Conservation (phyloP, 164 flowering plant species). For the Litsea cubeba region DNA sequence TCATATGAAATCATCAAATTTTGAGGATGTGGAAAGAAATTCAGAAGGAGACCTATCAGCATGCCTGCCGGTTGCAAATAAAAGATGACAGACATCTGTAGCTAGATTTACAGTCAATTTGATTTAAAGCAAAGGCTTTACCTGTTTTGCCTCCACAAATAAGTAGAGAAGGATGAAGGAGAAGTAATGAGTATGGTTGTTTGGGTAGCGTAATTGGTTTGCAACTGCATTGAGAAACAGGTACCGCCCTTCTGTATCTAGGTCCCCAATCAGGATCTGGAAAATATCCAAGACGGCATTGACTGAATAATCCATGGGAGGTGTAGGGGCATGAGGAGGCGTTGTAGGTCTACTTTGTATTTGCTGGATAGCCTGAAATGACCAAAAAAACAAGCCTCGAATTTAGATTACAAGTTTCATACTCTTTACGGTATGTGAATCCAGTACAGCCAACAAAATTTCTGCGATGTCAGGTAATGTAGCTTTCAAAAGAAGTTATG, state of each 20-base stretch:
- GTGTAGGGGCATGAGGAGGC: constrained; percentile 33
- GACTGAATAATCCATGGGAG: constrained; percentile 53
- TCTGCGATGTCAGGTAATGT: no score
- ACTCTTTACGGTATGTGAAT: not conserved
- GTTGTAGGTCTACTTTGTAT: constrained; percentile 52
- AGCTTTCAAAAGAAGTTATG: no score
- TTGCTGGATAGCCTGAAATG: constrained; percentile 80
- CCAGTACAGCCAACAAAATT: not conserved
- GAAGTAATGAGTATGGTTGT: constrained; percentile 93
- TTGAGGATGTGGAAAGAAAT: no score
- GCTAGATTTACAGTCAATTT: no score
- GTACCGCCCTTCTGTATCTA: constrained; percentile 96
- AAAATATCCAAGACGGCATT: constrained; percentile 81
- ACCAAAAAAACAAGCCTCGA: not conserved
- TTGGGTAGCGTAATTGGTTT: constrained; percentile 95
- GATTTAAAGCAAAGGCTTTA: constrained; percentile 12
- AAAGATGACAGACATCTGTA: not conserved
- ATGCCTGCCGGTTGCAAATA: not conserved
- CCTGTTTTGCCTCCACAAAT: constrained; percentile 86
- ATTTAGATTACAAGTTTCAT: not conserved
- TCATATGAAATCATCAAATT: no score
- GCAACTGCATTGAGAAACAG: constrained; percentile 92
- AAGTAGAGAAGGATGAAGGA: constrained; percentile 83
- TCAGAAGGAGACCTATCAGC: not conserved
- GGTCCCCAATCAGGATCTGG: constrained; percentile 59